These are phyloP conservation scores for Fusarium graminum DNA, from an alignment of 2,329 filamentous ascomycete genomes.

Conservation along the genomic window DNA sequence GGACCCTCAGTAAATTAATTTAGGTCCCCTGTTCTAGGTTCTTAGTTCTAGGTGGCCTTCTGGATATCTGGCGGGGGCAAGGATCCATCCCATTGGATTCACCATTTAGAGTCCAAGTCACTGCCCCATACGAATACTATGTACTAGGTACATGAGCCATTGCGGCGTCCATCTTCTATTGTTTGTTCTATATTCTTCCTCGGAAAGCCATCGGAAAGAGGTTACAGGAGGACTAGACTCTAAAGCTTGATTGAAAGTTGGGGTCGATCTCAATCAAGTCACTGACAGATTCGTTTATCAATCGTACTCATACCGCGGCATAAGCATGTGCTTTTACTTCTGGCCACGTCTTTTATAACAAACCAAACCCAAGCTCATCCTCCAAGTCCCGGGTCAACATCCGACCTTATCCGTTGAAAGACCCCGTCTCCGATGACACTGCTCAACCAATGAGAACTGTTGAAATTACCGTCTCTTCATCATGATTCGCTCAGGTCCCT, in stretches of 20 bases:
- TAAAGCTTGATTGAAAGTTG: background rate
- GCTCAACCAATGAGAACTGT: slow-evolving; percentile 46
- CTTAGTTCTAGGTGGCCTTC: slow-evolving; percentile 35
- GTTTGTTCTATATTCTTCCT: slow-evolving; percentile 13
- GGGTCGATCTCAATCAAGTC: background rate
- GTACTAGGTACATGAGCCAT: slow-evolving; percentile 11
- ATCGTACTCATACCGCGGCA: background rate
- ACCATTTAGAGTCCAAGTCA: background rate
- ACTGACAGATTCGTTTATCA: background rate
- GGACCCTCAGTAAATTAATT: slow-evolving; percentile 29
- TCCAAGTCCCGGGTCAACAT: slow-evolving; percentile 45
- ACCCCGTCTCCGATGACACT: slow-evolving; percentile 3
- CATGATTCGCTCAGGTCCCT: slow-evolving; percentile 45
- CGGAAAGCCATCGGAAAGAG: slow-evolving; percentile 28
- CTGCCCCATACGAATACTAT: slow-evolving; percentile 17
- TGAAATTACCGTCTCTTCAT: slow-evolving; percentile 49
- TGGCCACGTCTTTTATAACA: slow-evolving; percentile 27
- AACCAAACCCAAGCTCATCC: slow-evolving; percentile 9
- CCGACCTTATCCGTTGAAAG: slow-evolving; percentile 38
- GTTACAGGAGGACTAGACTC: background rate
- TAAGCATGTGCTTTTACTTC: background rate
- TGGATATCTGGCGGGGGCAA: slow-evolving; percentile 31
- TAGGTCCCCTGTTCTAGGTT: slow-evolving; percentile 40
- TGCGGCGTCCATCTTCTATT: slow-evolving; percentile 19
- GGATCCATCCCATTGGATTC: slow-evolving; percentile 7